These are phyloP conservation scores for Pyrenochaeta sp. DNA, from an alignment of 2,329 filamentous ascomycete genomes.

Conservation along the genomic window DNA sequence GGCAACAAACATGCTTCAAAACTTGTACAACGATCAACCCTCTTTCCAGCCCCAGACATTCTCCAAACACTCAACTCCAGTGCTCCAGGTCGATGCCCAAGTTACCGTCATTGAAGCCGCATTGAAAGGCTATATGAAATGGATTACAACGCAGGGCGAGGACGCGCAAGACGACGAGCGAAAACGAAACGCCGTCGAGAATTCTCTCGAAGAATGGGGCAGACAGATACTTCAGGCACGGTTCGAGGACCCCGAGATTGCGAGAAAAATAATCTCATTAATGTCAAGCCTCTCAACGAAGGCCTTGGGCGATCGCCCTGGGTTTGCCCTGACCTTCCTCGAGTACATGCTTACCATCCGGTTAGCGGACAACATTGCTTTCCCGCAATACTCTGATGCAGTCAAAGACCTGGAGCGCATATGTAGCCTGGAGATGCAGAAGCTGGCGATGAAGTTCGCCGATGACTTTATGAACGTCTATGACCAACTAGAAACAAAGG, in stretches of 20 bases:
- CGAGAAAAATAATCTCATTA: conserved; percentile 81
- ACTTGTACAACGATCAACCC: conserved; percentile 76
- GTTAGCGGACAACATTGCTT: conserved; percentile 74
- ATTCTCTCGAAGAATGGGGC: conserved; percentile 76
- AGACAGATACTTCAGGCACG: conserved; percentile 73
- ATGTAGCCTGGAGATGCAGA: conserved; percentile 86
- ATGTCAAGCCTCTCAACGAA: conserved; percentile 86
- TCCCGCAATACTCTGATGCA: conserved; percentile 81
- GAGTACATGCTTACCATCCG: conserved; percentile 90
- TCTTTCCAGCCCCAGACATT: conserved; percentile 65
- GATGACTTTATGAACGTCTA: conserved; percentile 90
- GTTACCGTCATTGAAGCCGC: conserved; percentile 89
- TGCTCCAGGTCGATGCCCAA: conserved; percentile 84
- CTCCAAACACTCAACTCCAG: conserved; percentile 74
- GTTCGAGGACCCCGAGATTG: conserved; percentile 85
- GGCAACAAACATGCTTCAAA: conserved; percentile 76
- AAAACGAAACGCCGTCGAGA: conserved; percentile 66
- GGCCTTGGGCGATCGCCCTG: conserved; percentile 77
- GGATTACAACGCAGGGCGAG: conserved; percentile 66
- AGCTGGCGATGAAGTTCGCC: conserved; percentile 88
- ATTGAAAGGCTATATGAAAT: conserved; percentile 87
- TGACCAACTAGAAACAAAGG: conserved; percentile 82
- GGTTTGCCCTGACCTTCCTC: conserved; percentile 86
- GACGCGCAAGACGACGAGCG: conserved; percentile 59
- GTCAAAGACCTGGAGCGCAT: conserved; percentile 88